Base-by-base conservation (phyloP, 148 eudicot genomes). In the Amaranthus palmeri region DNA sequence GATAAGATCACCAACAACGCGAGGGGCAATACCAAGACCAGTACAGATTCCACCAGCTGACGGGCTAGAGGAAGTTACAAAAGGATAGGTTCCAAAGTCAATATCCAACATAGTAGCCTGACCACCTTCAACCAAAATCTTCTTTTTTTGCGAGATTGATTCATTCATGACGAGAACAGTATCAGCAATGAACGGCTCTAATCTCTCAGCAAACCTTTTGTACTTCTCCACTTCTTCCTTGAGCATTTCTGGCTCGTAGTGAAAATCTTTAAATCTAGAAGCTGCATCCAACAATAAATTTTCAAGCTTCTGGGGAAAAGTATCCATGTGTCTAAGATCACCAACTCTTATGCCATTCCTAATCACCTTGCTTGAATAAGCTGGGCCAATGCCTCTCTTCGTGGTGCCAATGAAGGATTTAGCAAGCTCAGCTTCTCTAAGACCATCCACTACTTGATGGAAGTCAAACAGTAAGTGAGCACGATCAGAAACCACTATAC, bases 21-120 rank as follows among this genome's bases (percentile, higher is more conserved):
- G 85, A 36, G 98, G 98, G 72, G 98, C 90, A 80, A 95, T 88
- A 42, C 97, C 98, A 83, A 91, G 98, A 75, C 98, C 98, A 52
- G 93, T 91, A 78, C 96, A 95, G 67, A 95, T 95, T 42, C 98
- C 98, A 78, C 98, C 98, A 68, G 98, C 97, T 55, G 99, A 91
- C 48, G 99, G 98, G 76, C 97, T 91, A 17, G 98, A 95, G 53
- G 97, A 95, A 58, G 98, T 95, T 13, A 91, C 99, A 63, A 89
- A 95, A 1, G 99, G 99, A 69, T 95, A 95, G 10, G 99, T 95
- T 73, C 99, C 99, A 83, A 95, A 95, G 67, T 95, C 99, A 78
- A 95, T 82, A 75, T 95, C 99, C 81, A 91, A 76, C 99, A 95
- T 91, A 65, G 99, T 95, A 25, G 99, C 97, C 81, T 95, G 97